Percentiles rank a stretch among this genome's conserved stretches.
phyloP scores from a whole-genome alignment of 352 stramenopile species.

The Globisporangium megalacanthum region DNA sequence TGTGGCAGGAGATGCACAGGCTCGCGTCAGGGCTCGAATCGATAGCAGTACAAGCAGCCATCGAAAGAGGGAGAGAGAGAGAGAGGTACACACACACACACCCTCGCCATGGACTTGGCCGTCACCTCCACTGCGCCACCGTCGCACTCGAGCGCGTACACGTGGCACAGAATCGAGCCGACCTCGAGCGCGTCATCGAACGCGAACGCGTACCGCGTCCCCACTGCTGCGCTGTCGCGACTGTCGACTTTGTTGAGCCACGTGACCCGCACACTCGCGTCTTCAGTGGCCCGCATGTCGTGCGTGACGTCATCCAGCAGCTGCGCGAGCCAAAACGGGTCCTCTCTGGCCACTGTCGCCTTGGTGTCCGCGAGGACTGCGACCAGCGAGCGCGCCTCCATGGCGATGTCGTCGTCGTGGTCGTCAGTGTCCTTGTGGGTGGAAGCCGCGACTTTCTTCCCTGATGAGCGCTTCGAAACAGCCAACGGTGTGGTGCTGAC shows the following conservation, averaged over 20 bases:
- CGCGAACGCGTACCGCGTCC: conserved; percentile 35
- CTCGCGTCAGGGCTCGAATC: conserved; percentile 2
- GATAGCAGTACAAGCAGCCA: neutral
- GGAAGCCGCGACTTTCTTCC: neutral
- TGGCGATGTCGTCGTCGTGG: conserved; percentile 22
- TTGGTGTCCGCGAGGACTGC: conserved; percentile 27
- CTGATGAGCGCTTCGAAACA: neutral
- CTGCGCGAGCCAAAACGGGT: conserved; percentile 65
- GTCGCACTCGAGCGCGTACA: conserved; percentile 44
- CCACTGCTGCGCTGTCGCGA: conserved; percentile 1
- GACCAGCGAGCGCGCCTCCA: conserved; percentile 55
- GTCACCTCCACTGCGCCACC: conserved; percentile 46
- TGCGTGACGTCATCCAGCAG: conserved; percentile 73
- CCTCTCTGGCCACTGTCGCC: neutral
- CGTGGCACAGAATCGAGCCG: conserved; percentile 68
- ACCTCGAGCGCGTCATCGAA: conserved; percentile 63
- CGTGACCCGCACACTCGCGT: conserved; percentile 43
- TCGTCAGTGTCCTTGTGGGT: neutral
- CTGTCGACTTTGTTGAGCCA: conserved; percentile 47
- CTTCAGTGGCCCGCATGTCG: conserved; percentile 47
- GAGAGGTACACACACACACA: conserved; percentile 6
- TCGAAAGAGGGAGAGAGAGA: neutral
- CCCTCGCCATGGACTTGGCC: conserved; percentile 47
- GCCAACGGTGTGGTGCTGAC: neutral
- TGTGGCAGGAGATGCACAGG: neutral